Conservation (phyloP, 169 alveolate species). For the Babesia bovis region DNA sequence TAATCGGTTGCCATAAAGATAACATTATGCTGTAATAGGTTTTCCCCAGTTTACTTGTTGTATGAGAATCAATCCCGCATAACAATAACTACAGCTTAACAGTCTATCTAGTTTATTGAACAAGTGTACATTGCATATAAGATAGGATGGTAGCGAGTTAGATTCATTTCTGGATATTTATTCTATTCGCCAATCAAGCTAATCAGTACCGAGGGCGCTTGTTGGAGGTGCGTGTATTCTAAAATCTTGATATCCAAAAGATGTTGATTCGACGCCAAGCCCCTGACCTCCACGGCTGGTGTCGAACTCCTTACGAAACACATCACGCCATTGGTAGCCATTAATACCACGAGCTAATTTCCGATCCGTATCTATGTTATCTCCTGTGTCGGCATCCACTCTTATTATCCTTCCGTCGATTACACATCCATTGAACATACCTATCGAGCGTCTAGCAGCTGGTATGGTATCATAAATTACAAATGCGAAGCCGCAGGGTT, state of each 20-base stretch:
- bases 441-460: conserved; percentile 71
- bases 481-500: conserved; percentile 79
- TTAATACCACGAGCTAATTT: conserved; percentile 76
- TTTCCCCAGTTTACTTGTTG: no score
- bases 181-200: no score
- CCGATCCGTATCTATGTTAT: conserved; percentile 65
- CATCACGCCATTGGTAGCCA: conserved; percentile 79
- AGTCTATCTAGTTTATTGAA: no score
- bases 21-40: no score
- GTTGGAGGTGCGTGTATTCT: conserved; percentile 26
- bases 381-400: conserved; percentile 77
- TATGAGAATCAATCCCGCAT: no score
- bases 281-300: conserved; percentile 70
- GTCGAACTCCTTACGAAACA: conserved; percentile 63
- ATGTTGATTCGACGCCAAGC: conserved; percentile 52
- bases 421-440: conserved; percentile 71
- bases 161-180: no score
- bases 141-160: no score
- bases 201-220: conserved; percentile 34
- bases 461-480: conserved; percentile 68
- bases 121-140: no score
- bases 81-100: no score
- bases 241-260: conserved; percentile 21
- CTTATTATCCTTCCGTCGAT: conserved; percentile 77
- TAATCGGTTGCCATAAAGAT: no score